These are phyloP conservation scores for Trypanosomatidae sp. DNA, from an alignment of 208 protist genomes.

Conservation along the genomic window DNA sequence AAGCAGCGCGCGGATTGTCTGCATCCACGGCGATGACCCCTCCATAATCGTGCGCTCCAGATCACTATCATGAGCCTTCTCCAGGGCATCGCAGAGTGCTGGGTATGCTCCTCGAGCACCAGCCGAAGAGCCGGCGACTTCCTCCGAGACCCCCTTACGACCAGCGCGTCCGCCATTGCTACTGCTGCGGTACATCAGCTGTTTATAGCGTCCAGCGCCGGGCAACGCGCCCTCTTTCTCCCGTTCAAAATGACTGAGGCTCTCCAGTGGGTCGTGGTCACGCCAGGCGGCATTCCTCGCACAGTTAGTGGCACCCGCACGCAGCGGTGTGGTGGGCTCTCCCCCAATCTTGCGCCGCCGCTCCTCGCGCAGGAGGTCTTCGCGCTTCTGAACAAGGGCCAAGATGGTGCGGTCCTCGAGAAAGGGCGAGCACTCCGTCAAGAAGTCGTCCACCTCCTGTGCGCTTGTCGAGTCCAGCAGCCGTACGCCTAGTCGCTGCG, in stretches of 20 bases:
- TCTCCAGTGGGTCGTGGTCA: slow-evolving; percentile 9
- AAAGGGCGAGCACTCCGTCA: slow-evolving; percentile 43
- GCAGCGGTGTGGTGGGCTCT: slow-evolving; percentile 13
- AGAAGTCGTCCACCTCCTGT: slow-evolving; percentile 50
- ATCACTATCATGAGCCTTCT: background rate
- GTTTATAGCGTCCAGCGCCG: background rate
- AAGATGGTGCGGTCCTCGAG: slow-evolving; percentile 57
- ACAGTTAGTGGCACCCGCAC: background rate
- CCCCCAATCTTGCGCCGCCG: background rate
- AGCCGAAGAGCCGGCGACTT: background rate
- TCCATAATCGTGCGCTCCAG: slow-evolving; percentile 12
- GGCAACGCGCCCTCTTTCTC: slow-evolving; percentile 7
- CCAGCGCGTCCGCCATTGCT: background rate
- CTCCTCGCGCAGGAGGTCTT: slow-evolving; percentile 36
- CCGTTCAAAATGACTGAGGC: slow-evolving; percentile 6
- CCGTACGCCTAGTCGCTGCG: slow-evolving; percentile 32
- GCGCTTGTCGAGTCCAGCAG: slow-evolving; percentile 44
- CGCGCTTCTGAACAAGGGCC: slow-evolving; percentile 54
- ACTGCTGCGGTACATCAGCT: background rate
- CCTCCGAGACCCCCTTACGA: background rate
- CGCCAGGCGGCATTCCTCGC: background rate
- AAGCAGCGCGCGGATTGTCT: slow-evolving; percentile 19
- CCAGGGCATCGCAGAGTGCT: background rate
- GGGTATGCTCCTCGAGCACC: slow-evolving; percentile 9
- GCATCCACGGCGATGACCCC: slow-evolving; percentile 27